Evolutionary conservation across 148 eudicot species (phyloP).

Genomic region (Polygonum aviculare): DNA sequence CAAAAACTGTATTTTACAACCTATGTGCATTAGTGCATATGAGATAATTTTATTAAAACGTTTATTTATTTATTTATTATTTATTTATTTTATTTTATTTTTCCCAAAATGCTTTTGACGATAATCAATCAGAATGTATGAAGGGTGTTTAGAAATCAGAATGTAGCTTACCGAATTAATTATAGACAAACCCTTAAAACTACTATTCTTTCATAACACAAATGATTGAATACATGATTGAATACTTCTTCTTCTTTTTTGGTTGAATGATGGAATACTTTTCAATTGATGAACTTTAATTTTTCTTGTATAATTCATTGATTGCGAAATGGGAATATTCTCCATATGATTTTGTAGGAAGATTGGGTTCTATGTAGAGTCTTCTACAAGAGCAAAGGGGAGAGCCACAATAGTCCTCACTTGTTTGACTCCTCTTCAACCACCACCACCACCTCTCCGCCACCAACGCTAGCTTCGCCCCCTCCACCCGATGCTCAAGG

Average conservation of each 20-base stretch:
- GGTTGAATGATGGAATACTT: not conserved
- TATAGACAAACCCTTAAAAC: too few relatives aligned
- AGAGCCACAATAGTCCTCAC: constrained; percentile 22
- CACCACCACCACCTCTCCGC: constrained; percentile 18
- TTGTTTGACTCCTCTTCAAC: constrained; percentile 17
- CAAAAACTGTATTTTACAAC: too few relatives aligned
- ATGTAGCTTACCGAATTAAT: not conserved
- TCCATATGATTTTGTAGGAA: constrained; percentile 40
- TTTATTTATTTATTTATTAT: too few relatives aligned
- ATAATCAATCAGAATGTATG: too few relatives aligned
- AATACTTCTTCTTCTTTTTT: too few relatives aligned
- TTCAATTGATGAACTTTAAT: too few relatives aligned
- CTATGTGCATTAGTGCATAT: too few relatives aligned
- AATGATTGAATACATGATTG: not conserved
- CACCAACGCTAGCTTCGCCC: constrained; percentile 14
- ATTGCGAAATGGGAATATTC: not conserved
- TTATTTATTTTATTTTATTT: too few relatives aligned
- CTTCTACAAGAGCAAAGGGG: constrained; percentile 62
- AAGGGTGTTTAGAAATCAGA: too few relatives aligned
- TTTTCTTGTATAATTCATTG: not conserved
- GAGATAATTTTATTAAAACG: too few relatives aligned
- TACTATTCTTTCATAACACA: not conserved
- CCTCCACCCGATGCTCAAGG: not conserved
- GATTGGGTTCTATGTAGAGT: constrained; percentile 97
- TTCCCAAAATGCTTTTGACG: too few relatives aligned